Percentiles rank a stretch among this genome's conserved stretches.
phyloP scores from a whole-genome alignment of 306 rosid species.

The Lablab purpureus region DNA sequence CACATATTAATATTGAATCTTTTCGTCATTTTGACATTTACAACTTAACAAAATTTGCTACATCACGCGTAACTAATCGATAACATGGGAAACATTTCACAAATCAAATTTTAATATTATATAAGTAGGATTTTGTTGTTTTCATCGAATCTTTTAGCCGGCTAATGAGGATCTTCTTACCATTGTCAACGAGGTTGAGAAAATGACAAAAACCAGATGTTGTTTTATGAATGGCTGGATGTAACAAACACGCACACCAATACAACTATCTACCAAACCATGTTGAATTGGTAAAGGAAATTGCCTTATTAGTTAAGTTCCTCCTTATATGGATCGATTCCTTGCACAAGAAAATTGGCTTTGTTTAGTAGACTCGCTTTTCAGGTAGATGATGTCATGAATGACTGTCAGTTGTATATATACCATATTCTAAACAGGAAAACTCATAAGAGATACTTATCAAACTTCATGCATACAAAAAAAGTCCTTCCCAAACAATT shows the following conservation, averaged over 20 bases:
- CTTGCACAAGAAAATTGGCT: neutral
- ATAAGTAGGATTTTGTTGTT: neutral
- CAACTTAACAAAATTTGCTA: too few relatives aligned
- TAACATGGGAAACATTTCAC: too few relatives aligned
- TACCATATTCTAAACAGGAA: neutral
- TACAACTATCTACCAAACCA: neutral
- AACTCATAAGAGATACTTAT: neutral
- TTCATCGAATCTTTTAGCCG: neutral
- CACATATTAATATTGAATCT: too few relatives aligned
- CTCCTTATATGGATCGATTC: neutral
- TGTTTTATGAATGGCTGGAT: neutral
- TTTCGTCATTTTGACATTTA: too few relatives aligned
- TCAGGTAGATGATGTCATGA: neutral
- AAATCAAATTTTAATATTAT: too few relatives aligned
- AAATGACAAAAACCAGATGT: neutral
- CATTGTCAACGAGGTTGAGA: neutral
- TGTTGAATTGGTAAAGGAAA: neutral
- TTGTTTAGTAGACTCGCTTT: neutral
- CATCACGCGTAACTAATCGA: too few relatives aligned
- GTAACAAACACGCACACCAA: neutral
- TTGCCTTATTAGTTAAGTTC: neutral
- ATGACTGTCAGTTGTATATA: neutral
- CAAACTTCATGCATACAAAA: neutral
- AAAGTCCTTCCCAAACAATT: neutral
- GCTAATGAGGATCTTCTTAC: neutral